Percentiles rank a stretch among this genome's conserved stretches.
Evolutionary conservation across 345 rosid species (phyloP).

Genomic region (Ricinus communis): DNA sequence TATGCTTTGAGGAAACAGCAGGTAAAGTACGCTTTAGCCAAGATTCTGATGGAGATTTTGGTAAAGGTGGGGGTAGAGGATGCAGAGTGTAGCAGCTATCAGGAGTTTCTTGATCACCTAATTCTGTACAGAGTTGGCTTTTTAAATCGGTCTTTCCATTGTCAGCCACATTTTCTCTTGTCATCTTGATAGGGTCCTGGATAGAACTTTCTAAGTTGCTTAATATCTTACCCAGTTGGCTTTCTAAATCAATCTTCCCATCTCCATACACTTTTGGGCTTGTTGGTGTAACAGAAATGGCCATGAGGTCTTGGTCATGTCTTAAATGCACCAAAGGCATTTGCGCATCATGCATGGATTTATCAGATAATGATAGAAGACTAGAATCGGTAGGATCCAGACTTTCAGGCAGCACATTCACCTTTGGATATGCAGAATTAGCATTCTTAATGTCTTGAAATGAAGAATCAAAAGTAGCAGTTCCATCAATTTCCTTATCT

Average conservation of each 20-base stretch:
- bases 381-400: slow-evolving; percentile 27
- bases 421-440: slow-evolving; percentile 15
- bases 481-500: slow-evolving; percentile 36
- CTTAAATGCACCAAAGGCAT: slow-evolving; percentile 9
- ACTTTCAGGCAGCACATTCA: slow-evolving; percentile 13
- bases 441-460: slow-evolving; percentile 26
- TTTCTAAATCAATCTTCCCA: slow-evolving; percentile 24
- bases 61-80: slow-evolving; percentile 65
- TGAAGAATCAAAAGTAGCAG: slow-evolving; percentile 26
- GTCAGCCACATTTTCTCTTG: not conserved
- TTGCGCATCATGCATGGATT: slow-evolving; percentile 12
- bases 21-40: slow-evolving; percentile 80
- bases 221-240: not conserved
- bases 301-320: slow-evolving; percentile 20
- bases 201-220: not conserved
- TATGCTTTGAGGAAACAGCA: slow-evolving; percentile 46
- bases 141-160: slow-evolving; percentile 25
- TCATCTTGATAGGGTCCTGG: not conserved
- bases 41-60: slow-evolving; percentile 89
- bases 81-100: slow-evolving; percentile 22
- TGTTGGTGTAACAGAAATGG: slow-evolving; percentile 18
- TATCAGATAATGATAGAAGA: slow-evolving; percentile 23
- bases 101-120: slow-evolving; percentile 31
- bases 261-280: slow-evolving; percentile 26
- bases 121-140: slow-evolving; percentile 24